These are phyloP conservation scores for Pelargonium australe DNA, from an alignment of 441 rosid species.

Conservation along the genomic window DNA sequence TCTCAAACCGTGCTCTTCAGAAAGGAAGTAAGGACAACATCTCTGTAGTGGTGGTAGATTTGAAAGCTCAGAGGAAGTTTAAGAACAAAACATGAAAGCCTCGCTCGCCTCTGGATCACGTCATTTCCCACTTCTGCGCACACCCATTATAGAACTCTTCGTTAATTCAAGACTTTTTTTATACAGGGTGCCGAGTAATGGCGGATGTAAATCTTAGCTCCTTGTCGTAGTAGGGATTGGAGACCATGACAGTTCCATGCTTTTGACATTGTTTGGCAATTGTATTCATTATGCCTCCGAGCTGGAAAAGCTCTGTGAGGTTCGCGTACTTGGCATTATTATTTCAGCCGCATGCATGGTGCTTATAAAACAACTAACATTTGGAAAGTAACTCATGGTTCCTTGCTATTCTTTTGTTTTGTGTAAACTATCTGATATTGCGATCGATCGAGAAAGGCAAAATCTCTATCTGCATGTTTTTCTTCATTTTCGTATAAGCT, in stretches of 20 bases:
- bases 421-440: too few species aligned
- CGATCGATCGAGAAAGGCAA: too few species aligned
- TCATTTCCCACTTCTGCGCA: not conserved
- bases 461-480: too few species aligned
- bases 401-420: not conserved
- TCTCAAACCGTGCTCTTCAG: conserved; percentile 60
- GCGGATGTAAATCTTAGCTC: conserved; percentile 32
- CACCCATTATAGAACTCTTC: conserved; percentile 18
- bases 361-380: conserved; percentile 13
- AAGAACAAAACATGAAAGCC: conserved; percentile 52
- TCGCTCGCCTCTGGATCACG: not conserved
- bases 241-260: conserved; percentile 19
- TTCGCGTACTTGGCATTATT: conserved; percentile 16
- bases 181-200: conserved; percentile 16
- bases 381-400: not conserved
- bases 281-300: conserved; percentile 46
- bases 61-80: conserved; percentile 80
- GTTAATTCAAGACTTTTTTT: conserved; percentile 3
- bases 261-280: conserved; percentile 14
- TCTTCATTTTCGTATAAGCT: too few species aligned
- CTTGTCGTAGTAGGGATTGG: conserved; percentile 22
- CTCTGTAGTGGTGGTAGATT: conserved; percentile 66
- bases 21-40: conserved; percentile 87
- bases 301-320: conserved; percentile 37
- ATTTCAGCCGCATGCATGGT: conserved; percentile 18